A percentile compares a stretch with the other conserved stretches of the same genome.
Conservation (phyloP, 192 early-diverging fungal species). For the Neocallimastix lanati region DNA sequence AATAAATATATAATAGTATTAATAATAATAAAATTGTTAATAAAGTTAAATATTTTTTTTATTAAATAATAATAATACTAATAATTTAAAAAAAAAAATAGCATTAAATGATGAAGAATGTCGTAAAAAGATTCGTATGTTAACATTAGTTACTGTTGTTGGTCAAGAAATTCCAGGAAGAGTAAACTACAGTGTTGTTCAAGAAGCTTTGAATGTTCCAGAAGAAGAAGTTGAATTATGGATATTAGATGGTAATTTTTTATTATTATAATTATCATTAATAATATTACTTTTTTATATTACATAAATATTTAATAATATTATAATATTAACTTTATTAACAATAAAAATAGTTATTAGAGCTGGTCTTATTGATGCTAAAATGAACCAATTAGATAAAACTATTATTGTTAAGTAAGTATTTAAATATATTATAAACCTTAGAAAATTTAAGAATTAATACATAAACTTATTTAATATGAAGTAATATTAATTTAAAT, state of each 20-base stretch:
- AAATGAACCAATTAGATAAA: constrained; percentile 78
- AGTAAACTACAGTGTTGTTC: background rate
- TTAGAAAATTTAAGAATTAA: too few relatives aligned
- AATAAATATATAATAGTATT: too few relatives aligned
- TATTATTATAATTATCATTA: too few relatives aligned
- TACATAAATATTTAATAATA: too few relatives aligned
- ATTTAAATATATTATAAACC: background rate
- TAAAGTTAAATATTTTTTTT: too few relatives aligned
- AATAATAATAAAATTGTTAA: too few relatives aligned
- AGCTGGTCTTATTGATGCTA: constrained; percentile 78
- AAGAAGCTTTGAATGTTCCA: background rate
- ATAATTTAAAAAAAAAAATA: background rate
- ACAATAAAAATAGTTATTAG: constrained; percentile 43
- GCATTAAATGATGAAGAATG: background rate
- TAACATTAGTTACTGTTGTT: background rate
- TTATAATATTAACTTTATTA: too few relatives aligned
- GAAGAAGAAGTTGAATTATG: background rate
- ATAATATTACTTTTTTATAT: too few relatives aligned
- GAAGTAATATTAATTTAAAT: too few relatives aligned
- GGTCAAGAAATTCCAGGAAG: background rate
- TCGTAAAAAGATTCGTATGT: background rate
- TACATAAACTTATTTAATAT: too few relatives aligned
- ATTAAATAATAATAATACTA: too few relatives aligned
- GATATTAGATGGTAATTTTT: background rate
- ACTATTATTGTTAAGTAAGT: constrained; percentile 44